These are phyloP conservation scores for Acer saccharum DNA, from an alignment of 345 rosid species.

Conservation along the genomic window DNA sequence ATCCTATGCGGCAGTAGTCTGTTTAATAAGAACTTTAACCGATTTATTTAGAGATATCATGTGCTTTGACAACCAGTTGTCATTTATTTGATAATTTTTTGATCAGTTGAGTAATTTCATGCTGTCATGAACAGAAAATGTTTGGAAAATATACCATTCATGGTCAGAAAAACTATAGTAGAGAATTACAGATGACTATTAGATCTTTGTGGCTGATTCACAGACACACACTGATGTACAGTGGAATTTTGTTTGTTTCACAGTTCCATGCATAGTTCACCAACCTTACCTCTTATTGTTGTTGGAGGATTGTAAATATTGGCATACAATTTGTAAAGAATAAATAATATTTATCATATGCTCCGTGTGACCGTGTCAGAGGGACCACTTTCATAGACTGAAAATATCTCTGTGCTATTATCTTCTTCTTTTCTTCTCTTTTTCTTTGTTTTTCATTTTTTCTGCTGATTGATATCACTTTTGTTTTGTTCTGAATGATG, in stretches of 20 bases:
- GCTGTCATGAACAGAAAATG: not conserved
- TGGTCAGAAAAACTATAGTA: not conserved
- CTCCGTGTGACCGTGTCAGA: not conserved
- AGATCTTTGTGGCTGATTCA: not conserved
- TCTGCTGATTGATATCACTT: not conserved
- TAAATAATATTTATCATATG: not conserved
- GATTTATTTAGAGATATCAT: not conserved
- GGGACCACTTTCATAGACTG: not conserved
- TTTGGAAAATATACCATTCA: not conserved
- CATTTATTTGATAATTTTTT: not conserved
- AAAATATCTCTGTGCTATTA: not conserved
- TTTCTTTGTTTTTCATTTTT: not conserved
- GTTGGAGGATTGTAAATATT: not conserved
- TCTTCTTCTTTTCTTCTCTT: too few species aligned
- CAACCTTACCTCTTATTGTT: not conserved
- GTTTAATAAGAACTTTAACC: not conserved
- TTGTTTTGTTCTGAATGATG: conserved; percentile 8
- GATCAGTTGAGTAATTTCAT: not conserved
- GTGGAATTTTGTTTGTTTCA: not conserved
- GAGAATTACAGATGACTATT: not conserved
- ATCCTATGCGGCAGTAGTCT: not conserved
- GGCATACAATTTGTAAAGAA: not conserved
- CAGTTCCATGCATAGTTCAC: not conserved
- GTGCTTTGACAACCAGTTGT: not conserved
- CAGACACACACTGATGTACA: not conserved